phyloP scores from a whole-genome alignment of 1,284 basidiomycete species.

The Melampsora abietis-canadensis region DNA sequence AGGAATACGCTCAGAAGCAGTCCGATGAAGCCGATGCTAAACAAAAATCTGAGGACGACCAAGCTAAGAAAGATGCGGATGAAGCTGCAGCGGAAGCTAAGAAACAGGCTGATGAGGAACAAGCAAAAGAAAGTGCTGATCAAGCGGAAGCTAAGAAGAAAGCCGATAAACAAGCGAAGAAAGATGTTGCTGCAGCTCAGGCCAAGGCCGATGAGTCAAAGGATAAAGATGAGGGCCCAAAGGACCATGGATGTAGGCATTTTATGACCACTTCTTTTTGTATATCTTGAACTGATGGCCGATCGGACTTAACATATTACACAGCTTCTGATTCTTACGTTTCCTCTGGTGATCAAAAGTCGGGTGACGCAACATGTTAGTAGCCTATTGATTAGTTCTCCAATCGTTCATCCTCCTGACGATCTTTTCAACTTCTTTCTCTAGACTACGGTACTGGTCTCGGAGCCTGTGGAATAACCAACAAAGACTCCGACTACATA shows the following conservation, averaged over 20 bases:
- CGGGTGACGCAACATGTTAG: conserved; percentile 2
- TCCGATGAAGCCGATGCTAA: neutral
- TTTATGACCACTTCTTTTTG: neutral
- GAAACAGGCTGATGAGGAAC: conserved; percentile 8
- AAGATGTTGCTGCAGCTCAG: neutral
- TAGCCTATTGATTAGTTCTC: neutral
- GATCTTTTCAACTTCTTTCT: neutral
- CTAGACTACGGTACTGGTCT: conserved; percentile 60
- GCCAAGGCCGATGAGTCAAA: conserved; percentile 2
- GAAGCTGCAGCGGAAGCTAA: conserved; percentile 37
- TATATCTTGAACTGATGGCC: neutral
- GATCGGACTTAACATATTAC: no score
- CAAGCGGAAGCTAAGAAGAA: conserved; percentile 43
- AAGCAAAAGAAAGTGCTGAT: conserved; percentile 45
- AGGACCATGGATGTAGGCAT: neutral
- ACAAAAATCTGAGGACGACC: neutral
- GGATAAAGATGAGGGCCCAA: neutral
- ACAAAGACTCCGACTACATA: conserved; percentile 60
- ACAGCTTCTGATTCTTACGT: no score
- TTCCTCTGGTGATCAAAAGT: neutral
- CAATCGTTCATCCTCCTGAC: neutral
- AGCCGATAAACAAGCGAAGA: conserved; percentile 40
- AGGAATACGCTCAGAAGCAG: neutral
- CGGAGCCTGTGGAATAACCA: conserved; percentile 66
- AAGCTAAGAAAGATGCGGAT: conserved; percentile 30